phyloP scores from a whole-genome alignment of 805 yeast genomes.

The Kodamaea fukazawae region DNA sequence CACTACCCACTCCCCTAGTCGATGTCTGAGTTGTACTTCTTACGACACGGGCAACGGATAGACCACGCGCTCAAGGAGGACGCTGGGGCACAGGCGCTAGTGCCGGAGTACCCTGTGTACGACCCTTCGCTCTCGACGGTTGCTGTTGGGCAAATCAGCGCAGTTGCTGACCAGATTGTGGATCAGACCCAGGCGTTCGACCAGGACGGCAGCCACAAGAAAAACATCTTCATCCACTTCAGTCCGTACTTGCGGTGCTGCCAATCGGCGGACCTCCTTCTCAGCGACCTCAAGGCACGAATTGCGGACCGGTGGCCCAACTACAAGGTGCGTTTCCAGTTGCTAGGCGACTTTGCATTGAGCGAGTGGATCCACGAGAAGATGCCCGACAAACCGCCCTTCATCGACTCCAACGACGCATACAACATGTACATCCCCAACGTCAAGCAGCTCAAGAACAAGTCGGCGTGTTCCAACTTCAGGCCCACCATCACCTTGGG shows the following conservation, averaged over 20 bases:
- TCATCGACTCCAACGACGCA: slow-evolving; percentile 42
- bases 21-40: slow-evolving; percentile 38
- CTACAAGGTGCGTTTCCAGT: slow-evolving; percentile 34
- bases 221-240: slow-evolving; percentile 39
- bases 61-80: slow-evolving; percentile 33
- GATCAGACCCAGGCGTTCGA: slow-evolving; percentile 21
- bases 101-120: slow-evolving; percentile 26
- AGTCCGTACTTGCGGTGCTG: slow-evolving; percentile 44
- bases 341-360: slow-evolving; percentile 44
- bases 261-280: slow-evolving; percentile 41
- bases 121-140: slow-evolving; percentile 37
- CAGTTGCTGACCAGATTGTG: slow-evolving; percentile 29
- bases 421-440: slow-evolving; percentile 46
- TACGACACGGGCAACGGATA: slow-evolving; percentile 43
- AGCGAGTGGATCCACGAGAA: slow-evolving; percentile 47
- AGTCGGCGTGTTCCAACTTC: slow-evolving; percentile 35
- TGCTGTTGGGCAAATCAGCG: slow-evolving; percentile 27
- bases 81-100: slow-evolving; percentile 25
- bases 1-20: background rate
- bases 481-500: slow-evolving; percentile 44
- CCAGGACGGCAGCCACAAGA: slow-evolving; percentile 18
- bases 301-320: slow-evolving; percentile 25
- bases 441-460: slow-evolving; percentile 33
- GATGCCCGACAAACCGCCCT: slow-evolving; percentile 42
- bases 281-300: slow-evolving; percentile 25